Evolutionary conservation across 1,139 yeast species (phyloP).

Genomic region (Pichia sp.): DNA sequence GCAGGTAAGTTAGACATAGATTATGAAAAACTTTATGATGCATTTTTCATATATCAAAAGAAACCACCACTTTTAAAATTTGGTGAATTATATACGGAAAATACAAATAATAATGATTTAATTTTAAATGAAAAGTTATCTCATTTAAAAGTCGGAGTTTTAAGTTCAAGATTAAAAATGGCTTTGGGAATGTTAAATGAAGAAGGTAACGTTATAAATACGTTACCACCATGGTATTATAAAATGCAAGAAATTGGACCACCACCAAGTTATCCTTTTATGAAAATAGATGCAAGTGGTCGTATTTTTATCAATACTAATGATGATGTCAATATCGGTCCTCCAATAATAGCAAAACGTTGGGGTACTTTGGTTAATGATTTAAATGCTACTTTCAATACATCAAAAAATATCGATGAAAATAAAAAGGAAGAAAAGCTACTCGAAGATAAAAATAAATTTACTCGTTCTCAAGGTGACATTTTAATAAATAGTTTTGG

Average conservation of each 20-base stretch:
- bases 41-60: conserved; percentile 76
- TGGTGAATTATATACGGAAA: conserved; percentile 59
- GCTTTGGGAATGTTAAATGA: conserved; percentile 67
- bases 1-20: conserved; percentile 85
- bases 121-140: conserved; percentile 30
- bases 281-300: conserved; percentile 40
- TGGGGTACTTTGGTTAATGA: conserved; percentile 17
- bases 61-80: conserved; percentile 61
- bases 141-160: conserved; percentile 55
- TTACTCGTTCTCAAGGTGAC: conserved; percentile 18
- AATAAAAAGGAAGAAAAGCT: conserved; percentile 27
- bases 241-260: conserved; percentile 70
- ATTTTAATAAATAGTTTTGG: conserved; percentile 21
- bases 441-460: conserved; percentile 11
- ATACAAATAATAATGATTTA: conserved; percentile 8
- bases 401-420: conserved; percentile 32
- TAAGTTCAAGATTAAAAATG: conserved; percentile 50
- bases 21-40: conserved; percentile 74
- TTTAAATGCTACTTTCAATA: conserved; percentile 31
- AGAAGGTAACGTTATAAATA: conserved; percentile 6
- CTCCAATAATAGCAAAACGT: conserved; percentile 4
- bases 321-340: conserved; percentile 4
- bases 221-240: conserved; percentile 77
- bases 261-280: conserved; percentile 76
- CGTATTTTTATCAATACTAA: conserved; percentile 5